These are phyloP conservation scores for Limnanthes douglasii DNA, from an alignment of 345 rosid genomes.

Conservation along the genomic window DNA sequence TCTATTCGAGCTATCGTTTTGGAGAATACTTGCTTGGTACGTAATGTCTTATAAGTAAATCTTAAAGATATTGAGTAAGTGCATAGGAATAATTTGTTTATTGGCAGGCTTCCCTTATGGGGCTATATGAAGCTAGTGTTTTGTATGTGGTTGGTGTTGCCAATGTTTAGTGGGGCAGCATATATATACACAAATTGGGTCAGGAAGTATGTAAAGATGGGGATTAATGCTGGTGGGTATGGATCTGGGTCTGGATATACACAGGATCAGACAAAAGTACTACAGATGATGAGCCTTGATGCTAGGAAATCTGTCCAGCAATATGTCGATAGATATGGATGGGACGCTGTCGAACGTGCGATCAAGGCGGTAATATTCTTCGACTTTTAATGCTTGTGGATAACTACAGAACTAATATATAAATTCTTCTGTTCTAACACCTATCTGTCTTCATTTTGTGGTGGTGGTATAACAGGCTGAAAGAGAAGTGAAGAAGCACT, in stretches of 20 bases:
- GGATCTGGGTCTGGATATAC: slow-evolving; percentile 25
- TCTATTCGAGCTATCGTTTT: slow-evolving; percentile 57
- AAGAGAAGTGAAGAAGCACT: slow-evolving; percentile 56
- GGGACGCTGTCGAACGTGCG: slow-evolving; percentile 67
- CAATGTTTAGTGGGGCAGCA: slow-evolving; percentile 80
- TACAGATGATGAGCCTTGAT: slow-evolving; percentile 90
- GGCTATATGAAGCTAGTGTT: slow-evolving; percentile 54
- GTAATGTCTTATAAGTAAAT: background rate
- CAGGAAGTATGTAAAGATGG: slow-evolving; percentile 50
- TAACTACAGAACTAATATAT: background rate
- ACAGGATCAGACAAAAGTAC: slow-evolving; percentile 47
- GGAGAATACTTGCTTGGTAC: slow-evolving; percentile 65
- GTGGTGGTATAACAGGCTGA: slow-evolving; percentile 44
- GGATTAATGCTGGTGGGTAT: slow-evolving; percentile 20
- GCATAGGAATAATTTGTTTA: background rate
- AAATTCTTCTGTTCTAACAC: background rate
- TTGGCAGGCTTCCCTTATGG: slow-evolving; percentile 81
- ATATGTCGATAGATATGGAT: slow-evolving; percentile 54
- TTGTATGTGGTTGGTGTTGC: slow-evolving; percentile 82
- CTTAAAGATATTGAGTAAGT: background rate
- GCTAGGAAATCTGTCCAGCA: slow-evolving; percentile 59
- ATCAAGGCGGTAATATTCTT: slow-evolving; percentile 46
- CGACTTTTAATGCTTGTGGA: background rate
- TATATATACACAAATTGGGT: slow-evolving; percentile 52
- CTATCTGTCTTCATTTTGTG: background rate